These are phyloP conservation scores for Wallacemonas rigidus DNA, from an alignment of 208 protist species.

Conservation along the genomic window DNA sequence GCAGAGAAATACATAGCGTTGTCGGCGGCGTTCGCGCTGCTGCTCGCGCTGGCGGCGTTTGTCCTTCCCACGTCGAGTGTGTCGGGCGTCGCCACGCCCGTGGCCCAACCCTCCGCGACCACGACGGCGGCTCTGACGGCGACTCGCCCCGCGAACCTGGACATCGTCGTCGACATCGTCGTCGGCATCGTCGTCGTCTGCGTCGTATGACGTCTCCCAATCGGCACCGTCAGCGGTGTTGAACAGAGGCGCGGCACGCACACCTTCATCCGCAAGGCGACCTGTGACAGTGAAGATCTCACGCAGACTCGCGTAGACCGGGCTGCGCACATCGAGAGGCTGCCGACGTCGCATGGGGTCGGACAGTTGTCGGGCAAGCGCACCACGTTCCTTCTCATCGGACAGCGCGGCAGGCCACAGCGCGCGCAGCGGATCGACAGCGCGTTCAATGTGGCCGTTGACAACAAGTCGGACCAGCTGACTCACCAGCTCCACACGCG, in stretches of 20 bases:
- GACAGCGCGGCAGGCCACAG: constrained; percentile 28
- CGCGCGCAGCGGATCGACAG: constrained; percentile 15
- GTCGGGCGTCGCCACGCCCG: neutral
- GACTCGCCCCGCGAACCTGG: constrained; percentile 9
- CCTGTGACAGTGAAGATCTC: constrained; percentile 21
- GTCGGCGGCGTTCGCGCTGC: constrained; percentile 8
- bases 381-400: constrained; percentile 15
- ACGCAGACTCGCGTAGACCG: constrained; percentile 31
- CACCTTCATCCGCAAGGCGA: no score
- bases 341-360: constrained; percentile 39
- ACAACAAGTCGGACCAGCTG: constrained; percentile 47
- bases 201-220: neutral
- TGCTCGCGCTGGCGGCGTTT: neutral
- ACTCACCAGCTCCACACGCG: constrained; percentile 26
- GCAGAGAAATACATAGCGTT: constrained; percentile 6
- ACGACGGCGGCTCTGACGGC: constrained; percentile 7
- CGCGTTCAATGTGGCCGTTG: constrained; percentile 22
- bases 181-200: constrained; percentile 4
- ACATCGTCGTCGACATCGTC: neutral
- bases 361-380: constrained; percentile 26
- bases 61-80: neutral
- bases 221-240: no score
- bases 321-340: constrained; percentile 39
- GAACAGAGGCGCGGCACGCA: no score
- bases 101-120: neutral